Evolutionary conservation across 306 rosid genomes (phyloP).

Genomic region (Herpetospermum pedunculosum): DNA sequence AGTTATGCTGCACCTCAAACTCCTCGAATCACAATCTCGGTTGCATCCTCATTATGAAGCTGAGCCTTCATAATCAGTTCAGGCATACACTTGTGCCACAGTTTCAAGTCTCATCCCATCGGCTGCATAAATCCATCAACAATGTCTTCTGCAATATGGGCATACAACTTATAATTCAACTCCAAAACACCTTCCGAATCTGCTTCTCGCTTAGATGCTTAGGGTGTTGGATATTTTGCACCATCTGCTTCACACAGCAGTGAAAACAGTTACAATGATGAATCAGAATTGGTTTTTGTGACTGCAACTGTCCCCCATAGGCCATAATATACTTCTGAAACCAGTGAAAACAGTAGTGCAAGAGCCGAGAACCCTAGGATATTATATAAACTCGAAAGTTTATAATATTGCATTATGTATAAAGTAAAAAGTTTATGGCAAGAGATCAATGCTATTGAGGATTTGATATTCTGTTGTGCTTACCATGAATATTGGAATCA

Average conservation of each 20-base stretch:
- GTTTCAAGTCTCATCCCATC: not conserved
- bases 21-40: not conserved
- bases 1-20: not conserved
- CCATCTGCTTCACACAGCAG: not conserved
- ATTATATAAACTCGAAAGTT: not conserved
- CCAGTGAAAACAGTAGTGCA: not conserved
- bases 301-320: not conserved
- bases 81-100: not conserved
- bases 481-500: not conserved
- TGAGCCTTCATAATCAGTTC: not conserved
- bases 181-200: not conserved
- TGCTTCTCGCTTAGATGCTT: not conserved
- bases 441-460: not conserved
- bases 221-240: not conserved
- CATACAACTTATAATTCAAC: not conserved
- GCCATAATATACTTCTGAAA: not conserved
- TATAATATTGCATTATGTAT: not conserved
- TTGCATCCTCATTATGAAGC: not conserved
- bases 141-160: not conserved
- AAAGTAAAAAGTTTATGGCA: not conserved
- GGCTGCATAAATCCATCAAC: not conserved
- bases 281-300: not conserved
- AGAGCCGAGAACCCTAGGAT: not conserved
- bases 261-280: not conserved
- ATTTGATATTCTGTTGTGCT: not conserved